phyloP scores from a whole-genome alignment of 257 asterid species.

The Nicotiana obtusifolia region DNA sequence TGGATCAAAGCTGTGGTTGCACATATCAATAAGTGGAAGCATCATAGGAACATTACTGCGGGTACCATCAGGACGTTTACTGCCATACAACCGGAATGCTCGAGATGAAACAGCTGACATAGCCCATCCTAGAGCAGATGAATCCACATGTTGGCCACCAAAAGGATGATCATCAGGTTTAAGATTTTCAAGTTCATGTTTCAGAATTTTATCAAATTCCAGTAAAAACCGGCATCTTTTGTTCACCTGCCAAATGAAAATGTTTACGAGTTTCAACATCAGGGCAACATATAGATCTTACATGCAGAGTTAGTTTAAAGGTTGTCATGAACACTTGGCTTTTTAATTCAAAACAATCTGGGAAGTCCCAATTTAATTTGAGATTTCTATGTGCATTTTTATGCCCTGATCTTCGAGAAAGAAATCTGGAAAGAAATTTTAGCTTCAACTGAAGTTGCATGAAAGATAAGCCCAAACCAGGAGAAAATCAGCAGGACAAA shows the following conservation, averaged over 20 bases:
- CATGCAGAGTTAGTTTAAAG: background rate
- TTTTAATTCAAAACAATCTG: background rate
- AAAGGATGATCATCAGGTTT: conserved; percentile 60
- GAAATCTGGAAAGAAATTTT: background rate
- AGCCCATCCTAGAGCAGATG: conserved; percentile 98
- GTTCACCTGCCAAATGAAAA: conserved; percentile 50
- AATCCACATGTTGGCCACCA: conserved; percentile 69
- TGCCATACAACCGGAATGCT: conserved; percentile 81
- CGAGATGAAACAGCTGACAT: conserved; percentile 97
- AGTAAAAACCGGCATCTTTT: conserved; percentile 95
- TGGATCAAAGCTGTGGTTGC: conserved; percentile 95
- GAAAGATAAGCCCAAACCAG: background rate
- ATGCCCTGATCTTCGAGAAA: background rate
- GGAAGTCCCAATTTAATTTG: background rate
- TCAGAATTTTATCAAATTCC: conserved; percentile 62
- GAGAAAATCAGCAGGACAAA: background rate
- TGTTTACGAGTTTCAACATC: background rate
- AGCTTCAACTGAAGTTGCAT: background rate
- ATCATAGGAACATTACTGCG: conserved; percentile 57
- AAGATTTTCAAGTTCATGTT: conserved; percentile 43
- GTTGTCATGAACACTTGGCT: too few relatives aligned
- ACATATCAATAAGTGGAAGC: conserved; percentile 97
- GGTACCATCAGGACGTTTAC: conserved; percentile 58
- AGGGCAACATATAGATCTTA: background rate
- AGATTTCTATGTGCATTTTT: background rate